A percentile compares a stretch with the other conserved stretches of the same genome.
Conservation (phyloP, 2,329 filamentous ascomycete species). For the Scopulariopsis brevicaulis region DNA sequence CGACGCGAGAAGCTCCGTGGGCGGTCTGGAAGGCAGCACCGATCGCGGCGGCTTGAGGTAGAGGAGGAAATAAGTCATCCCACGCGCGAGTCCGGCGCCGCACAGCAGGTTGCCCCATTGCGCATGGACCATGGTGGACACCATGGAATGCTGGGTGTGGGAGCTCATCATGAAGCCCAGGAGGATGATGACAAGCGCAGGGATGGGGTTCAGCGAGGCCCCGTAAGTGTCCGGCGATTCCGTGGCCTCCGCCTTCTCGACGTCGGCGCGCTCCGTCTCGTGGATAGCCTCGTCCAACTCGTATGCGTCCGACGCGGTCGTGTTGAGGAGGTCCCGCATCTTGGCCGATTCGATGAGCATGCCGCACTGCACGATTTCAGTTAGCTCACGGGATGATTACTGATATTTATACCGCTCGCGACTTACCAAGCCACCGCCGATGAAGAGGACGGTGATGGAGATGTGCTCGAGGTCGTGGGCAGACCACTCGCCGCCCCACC, state of each 20-base stretch:
- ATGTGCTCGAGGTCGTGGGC: slow-evolving; percentile 81
- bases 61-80: slow-evolving; percentile 66
- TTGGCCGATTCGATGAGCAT: slow-evolving; percentile 73
- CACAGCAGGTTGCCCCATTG: slow-evolving; percentile 86
- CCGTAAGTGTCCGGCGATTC: slow-evolving; percentile 53
- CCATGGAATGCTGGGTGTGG: slow-evolving; percentile 73
- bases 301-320: slow-evolving; percentile 26
- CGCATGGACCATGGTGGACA: slow-evolving; percentile 83
- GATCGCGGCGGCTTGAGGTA: slow-evolving; percentile 76
- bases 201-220: slow-evolving; percentile 79
- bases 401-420: not conserved
- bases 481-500: slow-evolving; percentile 60
- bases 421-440: slow-evolving; percentile 77
- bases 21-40: slow-evolving; percentile 70
- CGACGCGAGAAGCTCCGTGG: slow-evolving; percentile 75
- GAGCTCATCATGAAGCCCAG: slow-evolving; percentile 93
- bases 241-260: slow-evolving; percentile 33
- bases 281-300: slow-evolving; percentile 16
- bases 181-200: slow-evolving; percentile 73
- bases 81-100: slow-evolving; percentile 68
- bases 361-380: slow-evolving; percentile 40
- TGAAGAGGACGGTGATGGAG: slow-evolving; percentile 87
- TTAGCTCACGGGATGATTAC: not conserved
- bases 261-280: slow-evolving; percentile 23
- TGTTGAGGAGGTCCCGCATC: slow-evolving; percentile 57